Evolutionary conservation across 176 grass and related monocot species (phyloP), one percentile per base, ranked within the genome.

Genomic region (Triticum timopheevii): DNA sequence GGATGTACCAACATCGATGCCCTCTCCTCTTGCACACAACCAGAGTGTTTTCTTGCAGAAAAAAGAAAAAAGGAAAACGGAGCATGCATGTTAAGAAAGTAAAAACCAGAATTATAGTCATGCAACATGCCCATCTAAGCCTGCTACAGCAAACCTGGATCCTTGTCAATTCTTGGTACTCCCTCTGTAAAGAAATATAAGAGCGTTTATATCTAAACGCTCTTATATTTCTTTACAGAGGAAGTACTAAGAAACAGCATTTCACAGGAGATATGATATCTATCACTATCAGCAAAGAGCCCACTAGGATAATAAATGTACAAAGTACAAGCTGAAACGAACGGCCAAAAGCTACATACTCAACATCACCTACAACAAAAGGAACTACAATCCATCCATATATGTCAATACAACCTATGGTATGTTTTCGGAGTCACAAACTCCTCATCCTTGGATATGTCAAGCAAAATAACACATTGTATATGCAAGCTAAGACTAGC

Each of bases 381-480:
- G 22, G 31, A 30, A 45, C 31, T 61, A 72, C 54, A 80, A 61
- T 31, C 76, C 45, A 61, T 44, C 76, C 40, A 70, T 42, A 69
- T 65, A 47, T 24, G 45, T 59, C 56, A 59, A 22, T 63, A 74
- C 52, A 75, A 75, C 31, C 33, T 27, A 78, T 85, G 44, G 20
- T 52, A 52, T 85, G 30, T 36, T 84, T 47, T 16, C 45, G 77
- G 69, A 81, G 40, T 15, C 64, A n/a, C 30, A n/a, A 80, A 80
- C 22, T 52, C 11, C 4, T 17, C 69, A 47, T 63, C 68, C 16
- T 86, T 44, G 69, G 49, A 84, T 84, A 62, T 83, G 45, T 69
- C 36, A 87, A 92, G 67, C 16, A 88, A 82, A 92, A 68, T 27
- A 90, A 88, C 73, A 67, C 34, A 90, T 42, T 87, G 50, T 81